Percentiles rank a stretch among this genome's conserved stretches.
Evolutionary conservation across 331 rosid genomes (phyloP).

Genomic region (Malus hybrid): DNA sequence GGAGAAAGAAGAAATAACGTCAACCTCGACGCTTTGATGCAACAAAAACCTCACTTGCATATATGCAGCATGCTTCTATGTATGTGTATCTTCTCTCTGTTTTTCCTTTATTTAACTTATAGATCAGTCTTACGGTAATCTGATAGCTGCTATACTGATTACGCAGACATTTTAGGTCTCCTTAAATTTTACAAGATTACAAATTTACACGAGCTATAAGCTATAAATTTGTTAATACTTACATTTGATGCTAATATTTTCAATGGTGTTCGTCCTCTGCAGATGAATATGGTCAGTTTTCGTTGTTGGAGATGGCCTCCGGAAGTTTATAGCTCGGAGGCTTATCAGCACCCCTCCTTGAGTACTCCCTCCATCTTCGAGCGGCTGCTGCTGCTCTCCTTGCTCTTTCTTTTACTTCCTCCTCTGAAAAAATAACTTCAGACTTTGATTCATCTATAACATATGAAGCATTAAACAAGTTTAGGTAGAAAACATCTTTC

Average conservation of each 20-base stretch:
- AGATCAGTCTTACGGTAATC: background rate
- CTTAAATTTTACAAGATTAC: background rate
- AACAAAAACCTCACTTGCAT: background rate
- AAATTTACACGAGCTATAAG: conserved; percentile 1
- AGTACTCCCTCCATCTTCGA: conserved; percentile 94
- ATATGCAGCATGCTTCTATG: background rate
- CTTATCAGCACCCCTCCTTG: conserved; percentile 76
- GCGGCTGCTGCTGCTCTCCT: conserved; percentile 85
- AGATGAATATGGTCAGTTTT: conserved; percentile 32
- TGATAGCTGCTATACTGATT: background rate
- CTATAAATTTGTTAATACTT: conserved; percentile 17
- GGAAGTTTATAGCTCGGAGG: conserved; percentile 86
- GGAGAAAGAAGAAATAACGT: background rate
- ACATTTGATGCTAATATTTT: conserved; percentile 14
- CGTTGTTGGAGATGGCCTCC: conserved; percentile 44
- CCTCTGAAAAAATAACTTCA: conserved; percentile 38
- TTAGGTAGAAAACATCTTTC: background rate
- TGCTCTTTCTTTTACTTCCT: conserved; percentile 65
- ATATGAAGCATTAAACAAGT: background rate
- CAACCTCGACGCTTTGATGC: background rate
- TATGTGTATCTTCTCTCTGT: background rate
- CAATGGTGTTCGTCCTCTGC: background rate
- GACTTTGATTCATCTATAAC: background rate
- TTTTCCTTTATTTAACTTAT: background rate
- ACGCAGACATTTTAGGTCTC: background rate